phyloP scores from a whole-genome alignment of 1,284 basidiomycete genomes.

The Rhodotorula sp. region DNA sequence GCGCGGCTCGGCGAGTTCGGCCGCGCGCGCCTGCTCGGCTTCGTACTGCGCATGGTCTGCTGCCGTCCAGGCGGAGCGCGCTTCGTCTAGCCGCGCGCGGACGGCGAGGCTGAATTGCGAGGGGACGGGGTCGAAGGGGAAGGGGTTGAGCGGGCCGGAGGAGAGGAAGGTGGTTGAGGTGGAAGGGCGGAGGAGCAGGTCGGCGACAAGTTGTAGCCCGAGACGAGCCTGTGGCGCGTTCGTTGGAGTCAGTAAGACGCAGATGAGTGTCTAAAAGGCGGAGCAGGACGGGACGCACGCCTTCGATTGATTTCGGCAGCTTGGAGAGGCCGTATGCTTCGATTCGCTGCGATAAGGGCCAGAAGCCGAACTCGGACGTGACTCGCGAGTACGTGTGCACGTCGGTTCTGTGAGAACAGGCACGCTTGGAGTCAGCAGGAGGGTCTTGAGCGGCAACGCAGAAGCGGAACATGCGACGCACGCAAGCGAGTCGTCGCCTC shows the following conservation, averaged over 20 bases:
- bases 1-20: conserved; percentile 6
- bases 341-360: conserved; percentile 35
- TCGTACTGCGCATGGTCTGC: not conserved
- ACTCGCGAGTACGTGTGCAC: conserved; percentile 31
- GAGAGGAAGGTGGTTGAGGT: conserved; percentile 21
- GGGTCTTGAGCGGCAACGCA: too few species aligned
- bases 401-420: conserved; percentile 12
- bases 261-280: not conserved
- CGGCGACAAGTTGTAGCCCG: conserved; percentile 32
- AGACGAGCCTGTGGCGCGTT: conserved; percentile 22
- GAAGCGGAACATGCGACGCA: conserved; percentile 5
- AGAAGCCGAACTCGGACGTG: conserved; percentile 41
- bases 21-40: not conserved
- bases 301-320: conserved; percentile 25
- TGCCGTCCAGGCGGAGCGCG: conserved; percentile 17
- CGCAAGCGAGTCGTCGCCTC: conserved; percentile 13
- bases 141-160: conserved; percentile 35
- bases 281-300: conserved; percentile 17
- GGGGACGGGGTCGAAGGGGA: conserved; percentile 37
- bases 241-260: not conserved
- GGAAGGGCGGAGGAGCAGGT: conserved; percentile 32
- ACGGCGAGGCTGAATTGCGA: conserved; percentile 30
- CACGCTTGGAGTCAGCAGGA: not conserved
- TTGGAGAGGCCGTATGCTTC: conserved; percentile 33
- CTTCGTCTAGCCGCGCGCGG: conserved; percentile 36